Conservation (phyloP, 2,329 filamentous ascomycete genomes). For the Pyrenophora seminiperda region DNA sequence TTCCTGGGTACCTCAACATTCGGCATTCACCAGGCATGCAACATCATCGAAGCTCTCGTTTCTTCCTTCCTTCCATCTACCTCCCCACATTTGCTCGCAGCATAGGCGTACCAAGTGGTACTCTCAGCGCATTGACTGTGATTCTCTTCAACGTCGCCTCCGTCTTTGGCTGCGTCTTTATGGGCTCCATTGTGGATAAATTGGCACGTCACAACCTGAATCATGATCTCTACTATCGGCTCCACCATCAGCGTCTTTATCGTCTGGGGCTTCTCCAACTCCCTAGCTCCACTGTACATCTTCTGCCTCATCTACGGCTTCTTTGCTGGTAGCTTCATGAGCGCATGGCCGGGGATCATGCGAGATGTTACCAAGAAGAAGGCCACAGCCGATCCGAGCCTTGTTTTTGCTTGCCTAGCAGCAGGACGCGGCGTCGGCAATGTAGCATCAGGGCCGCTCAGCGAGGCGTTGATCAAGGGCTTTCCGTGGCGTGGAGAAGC, state of each 20-base stretch:
- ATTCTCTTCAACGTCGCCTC: slow-evolving; percentile 44
- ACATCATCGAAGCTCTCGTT: slow-evolving; percentile 45
- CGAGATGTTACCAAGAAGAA: slow-evolving; percentile 34
- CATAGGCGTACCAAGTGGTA: slow-evolving; percentile 25
- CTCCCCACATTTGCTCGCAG: slow-evolving; percentile 46
- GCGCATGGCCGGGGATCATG: slow-evolving; percentile 33
- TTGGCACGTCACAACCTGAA: slow-evolving; percentile 48
- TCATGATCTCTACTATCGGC: slow-evolving; percentile 12
- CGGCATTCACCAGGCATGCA: slow-evolving; percentile 39
- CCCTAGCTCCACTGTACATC: slow-evolving; percentile 38
- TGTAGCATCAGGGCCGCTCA: slow-evolving; percentile 56
- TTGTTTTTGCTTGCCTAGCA: slow-evolving; percentile 54
- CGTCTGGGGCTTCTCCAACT: slow-evolving; percentile 53
- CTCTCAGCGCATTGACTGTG: slow-evolving; percentile 38
- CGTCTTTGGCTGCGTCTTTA: slow-evolving; percentile 40
- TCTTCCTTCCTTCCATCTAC: slow-evolving; percentile 48
- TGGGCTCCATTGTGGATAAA: slow-evolving; percentile 50
- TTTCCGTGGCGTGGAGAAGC: slow-evolving; percentile 21
- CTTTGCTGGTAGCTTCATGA: slow-evolving; percentile 36
- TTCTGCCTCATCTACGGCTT: slow-evolving; percentile 44
- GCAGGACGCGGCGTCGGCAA: slow-evolving; percentile 57
- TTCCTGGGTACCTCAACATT: neutral
- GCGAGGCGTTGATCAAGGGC: slow-evolving; percentile 48
- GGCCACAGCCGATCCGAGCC: slow-evolving; percentile 46
- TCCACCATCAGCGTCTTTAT: slow-evolving; percentile 35